Evolutionary conservation across 225 moss, liverwort and hornwort genomes (phyloP), one percentile per base, ranked within the genome.

Genomic region (Sphagnum tenellum): DNA sequence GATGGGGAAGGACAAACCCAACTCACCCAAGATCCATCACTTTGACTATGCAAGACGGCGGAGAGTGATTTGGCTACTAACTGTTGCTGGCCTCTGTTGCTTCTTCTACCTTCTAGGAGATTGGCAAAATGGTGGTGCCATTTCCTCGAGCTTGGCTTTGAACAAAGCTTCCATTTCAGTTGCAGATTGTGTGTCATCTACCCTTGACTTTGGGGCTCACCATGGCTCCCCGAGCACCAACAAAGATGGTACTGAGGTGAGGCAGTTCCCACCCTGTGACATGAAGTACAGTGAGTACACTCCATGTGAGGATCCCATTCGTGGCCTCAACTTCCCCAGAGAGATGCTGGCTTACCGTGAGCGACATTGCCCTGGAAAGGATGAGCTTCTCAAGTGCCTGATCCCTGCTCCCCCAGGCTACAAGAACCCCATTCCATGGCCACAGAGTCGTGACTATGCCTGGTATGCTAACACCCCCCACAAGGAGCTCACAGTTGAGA

Each of bases 381-480:
- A 56, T 5, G 90, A 83, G 69, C 85, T 88, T 63, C 75, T 98
- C 46, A 64, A 67, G 44, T 98, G 96, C 77, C 80, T 98, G 49
- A 70, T 98, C 48, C 96, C 90, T 9, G 92, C 96, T 0, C 92
- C 92, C 12, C 82, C 79, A 4, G 88, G 88, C 12, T 96, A 96
- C 64, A 86, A 78, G 62, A 86, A 85, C 12, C 95, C 95, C 9
- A 73, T 96, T 56, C 74, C 76, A 46, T 98, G 96, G 92, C 92
- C 90, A 0, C 70, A 78, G 69, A 96, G 92, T 67, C 76, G 86
- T 8, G 82, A 86, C 57, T 85, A 48, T 3, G 79, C 79, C 6
- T 88, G 90, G 90, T 87, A 10, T 46, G 91, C 91, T 46, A 96
- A 96, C 4, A 89, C 92, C 52, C 95, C 92, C 4, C 95, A 96